Evolutionary conservation across 2,329 filamentous ascomycete genomes (phyloP), one percentile per base, ranked within the genome.

Genomic region (Tolypocladium pustulatum): DNA sequence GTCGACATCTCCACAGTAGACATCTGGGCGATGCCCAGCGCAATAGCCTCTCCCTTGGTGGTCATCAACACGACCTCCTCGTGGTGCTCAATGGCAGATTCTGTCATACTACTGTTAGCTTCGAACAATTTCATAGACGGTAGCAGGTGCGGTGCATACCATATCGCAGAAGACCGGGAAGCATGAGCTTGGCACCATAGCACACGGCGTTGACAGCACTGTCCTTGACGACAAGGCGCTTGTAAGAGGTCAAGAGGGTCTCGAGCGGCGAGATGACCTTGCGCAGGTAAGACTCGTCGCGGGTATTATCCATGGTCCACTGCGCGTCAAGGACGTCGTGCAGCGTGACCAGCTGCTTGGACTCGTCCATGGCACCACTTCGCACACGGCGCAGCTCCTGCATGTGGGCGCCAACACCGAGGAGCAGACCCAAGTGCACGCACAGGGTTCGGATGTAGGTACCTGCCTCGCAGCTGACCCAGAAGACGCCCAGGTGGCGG

Each of bases 401-500:
- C 93, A 97, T 97, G 79, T 97, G 91, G 57, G 90, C 94, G 66
- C 93, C 93, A 60, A 96, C 91, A 72, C 93, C 83, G 54, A 86
- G 77, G 51, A 86, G 74, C 60, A 86, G 77, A 75, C 90, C 90
- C 65, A 99, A 76, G 78, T 97, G 94, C 51, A 97, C 93, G 76
- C 94, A 97, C 54, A 99, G 86, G 41, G 94, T 99, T 81, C 94
- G 90, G 73, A 99, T 97, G 76, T 99, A 99, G 64, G 94, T 99
- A 73, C 94, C 94, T 57, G 73, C 94, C 78, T 99, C 94, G 76
- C 94, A 99, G 77, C 91, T 96, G 67, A 97, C 94, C 93, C 94
- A 97, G 84, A 99, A 99, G 59, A 97, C 93, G 75, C 90, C 94
- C 41, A 99, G 84, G 75, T 97, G 92, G 68, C 94, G 87, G 70